A percentile compares a stretch with the other conserved stretches of the same genome.
These are phyloP conservation scores for Debaryomyces psychrophilus DNA, from an alignment of 1,139 yeast species.

Conservation along the genomic window DNA sequence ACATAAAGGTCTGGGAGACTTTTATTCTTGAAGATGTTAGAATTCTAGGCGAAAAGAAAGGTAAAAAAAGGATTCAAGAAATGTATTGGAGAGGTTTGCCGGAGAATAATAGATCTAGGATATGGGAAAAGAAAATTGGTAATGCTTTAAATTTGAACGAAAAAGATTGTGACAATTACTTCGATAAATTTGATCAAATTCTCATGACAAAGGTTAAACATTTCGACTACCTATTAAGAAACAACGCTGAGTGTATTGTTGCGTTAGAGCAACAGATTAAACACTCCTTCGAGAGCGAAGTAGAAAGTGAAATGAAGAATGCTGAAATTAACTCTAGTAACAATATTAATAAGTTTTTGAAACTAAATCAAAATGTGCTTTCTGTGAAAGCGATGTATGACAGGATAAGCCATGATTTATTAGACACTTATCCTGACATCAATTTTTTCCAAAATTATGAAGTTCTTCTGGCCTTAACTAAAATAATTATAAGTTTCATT, in stretches of 20 bases:
- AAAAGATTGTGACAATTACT: slow-evolving; percentile 22
- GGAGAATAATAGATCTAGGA: slow-evolving; percentile 40
- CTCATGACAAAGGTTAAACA: slow-evolving; percentile 7
- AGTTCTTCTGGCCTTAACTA: slow-evolving; percentile 30
- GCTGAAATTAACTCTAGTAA: slow-evolving; percentile 8
- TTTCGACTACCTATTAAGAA: slow-evolving; percentile 6
- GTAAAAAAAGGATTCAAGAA: slow-evolving; percentile 39
- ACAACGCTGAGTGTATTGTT: slow-evolving; percentile 18
- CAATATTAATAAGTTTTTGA: slow-evolving; percentile 9
- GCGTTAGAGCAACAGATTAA: slow-evolving; percentile 11
- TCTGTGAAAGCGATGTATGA: slow-evolving; percentile 14
- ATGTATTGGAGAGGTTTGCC: slow-evolving; percentile 75
- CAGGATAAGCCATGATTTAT: slow-evolving; percentile 26
- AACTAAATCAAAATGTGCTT: slow-evolving; percentile 8
- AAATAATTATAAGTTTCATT: slow-evolving; percentile 30
- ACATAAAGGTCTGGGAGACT: slow-evolving; percentile 48
- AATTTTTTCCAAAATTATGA: slow-evolving; percentile 40
- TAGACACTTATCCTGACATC: slow-evolving; percentile 46
- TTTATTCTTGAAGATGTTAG: slow-evolving; percentile 23
- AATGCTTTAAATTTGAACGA: slow-evolving; percentile 26
- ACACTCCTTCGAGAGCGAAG: neutral
- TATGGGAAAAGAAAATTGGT: slow-evolving; percentile 57
- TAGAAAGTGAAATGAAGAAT: neutral
- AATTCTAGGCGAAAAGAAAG: slow-evolving; percentile 19
- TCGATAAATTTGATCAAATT: slow-evolving; percentile 16